Evolutionary conservation across 106 monocot species (phyloP).

Genomic region (Dendrobium huoshanense): DNA sequence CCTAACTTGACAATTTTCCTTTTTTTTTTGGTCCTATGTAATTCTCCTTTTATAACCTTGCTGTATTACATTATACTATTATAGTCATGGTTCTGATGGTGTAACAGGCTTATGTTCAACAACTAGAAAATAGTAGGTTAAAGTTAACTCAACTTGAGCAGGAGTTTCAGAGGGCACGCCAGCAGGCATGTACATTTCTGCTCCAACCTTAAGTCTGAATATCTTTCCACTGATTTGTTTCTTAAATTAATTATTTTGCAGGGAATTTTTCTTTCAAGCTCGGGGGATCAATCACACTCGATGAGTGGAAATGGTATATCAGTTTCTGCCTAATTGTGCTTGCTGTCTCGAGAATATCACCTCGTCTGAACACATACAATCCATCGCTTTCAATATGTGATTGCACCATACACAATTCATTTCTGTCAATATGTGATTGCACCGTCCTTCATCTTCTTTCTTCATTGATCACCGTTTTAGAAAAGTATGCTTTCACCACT

Average conservation of each 20-base stretch:
- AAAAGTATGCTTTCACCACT: too few species aligned
- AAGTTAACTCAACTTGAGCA: slow-evolving; percentile 73
- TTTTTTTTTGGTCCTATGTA: too few species aligned
- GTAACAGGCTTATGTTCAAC: slow-evolving; percentile 80
- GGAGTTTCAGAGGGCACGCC: slow-evolving; percentile 76
- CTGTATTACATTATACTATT: not conserved
- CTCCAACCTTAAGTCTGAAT: not conserved
- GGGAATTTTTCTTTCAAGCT: slow-evolving; percentile 73
- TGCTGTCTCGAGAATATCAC: not conserved
- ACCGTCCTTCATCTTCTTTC: too few species aligned
- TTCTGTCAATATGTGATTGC: too few species aligned
- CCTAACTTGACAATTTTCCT: too few species aligned
- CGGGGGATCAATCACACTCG: slow-evolving; percentile 64
- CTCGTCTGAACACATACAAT: not conserved
- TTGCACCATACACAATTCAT: too few species aligned
- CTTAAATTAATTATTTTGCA: slow-evolving; percentile 14
- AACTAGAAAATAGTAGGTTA: slow-evolving; percentile 67
- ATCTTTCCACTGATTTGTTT: not conserved
- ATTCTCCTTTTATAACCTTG: too few species aligned
- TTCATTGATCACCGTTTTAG: too few species aligned
- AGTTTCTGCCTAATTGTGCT: not conserved
- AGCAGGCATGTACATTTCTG: slow-evolving; percentile 31
- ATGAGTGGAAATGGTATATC: slow-evolving; percentile 54
- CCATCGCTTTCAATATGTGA: not conserved
- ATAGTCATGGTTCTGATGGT: not conserved